These are phyloP conservation scores for Piedraia hortae DNA, from an alignment of 2,329 filamentous ascomycete genomes.

Conservation along the genomic window DNA sequence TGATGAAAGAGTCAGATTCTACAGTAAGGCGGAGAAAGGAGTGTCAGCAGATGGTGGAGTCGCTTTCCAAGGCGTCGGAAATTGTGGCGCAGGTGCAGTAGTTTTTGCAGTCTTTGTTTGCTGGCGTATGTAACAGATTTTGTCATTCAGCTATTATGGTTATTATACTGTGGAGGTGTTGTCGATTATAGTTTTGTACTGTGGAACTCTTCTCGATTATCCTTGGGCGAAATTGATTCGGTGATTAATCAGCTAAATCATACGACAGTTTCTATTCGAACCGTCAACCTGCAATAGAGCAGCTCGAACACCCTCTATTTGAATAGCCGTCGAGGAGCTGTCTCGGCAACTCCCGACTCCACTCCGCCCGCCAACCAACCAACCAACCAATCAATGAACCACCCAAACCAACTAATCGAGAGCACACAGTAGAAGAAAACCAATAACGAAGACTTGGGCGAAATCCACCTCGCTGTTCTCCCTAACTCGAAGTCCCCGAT, in stretches of 20 bases:
- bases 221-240: too few species aligned
- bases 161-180: background rate
- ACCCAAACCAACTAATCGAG: too few species aligned
- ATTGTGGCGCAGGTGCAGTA: conserved; percentile 62
- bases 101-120: conserved; percentile 1
- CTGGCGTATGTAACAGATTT: background rate
- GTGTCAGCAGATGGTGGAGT: conserved; percentile 98
- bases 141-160: background rate
- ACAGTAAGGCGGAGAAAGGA: conserved; percentile 86
- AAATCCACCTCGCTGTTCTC: too few species aligned
- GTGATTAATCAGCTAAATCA: background rate
- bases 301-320: background rate
- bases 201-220: too few species aligned
- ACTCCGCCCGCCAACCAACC: background rate
- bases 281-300: too few species aligned
- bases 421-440: too few species aligned
- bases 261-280: background rate
- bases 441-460: too few species aligned
- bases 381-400: too few species aligned
- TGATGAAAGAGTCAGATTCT: conserved; percentile 96
- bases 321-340: background rate
- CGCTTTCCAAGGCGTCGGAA: conserved; percentile 64
- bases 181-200: background rate
- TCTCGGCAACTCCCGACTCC: background rate
- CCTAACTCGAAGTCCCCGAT: too few species aligned